Percentiles rank a stretch among this genome's conserved stretches.
phyloP scores from a whole-genome alignment of 345 rosid species.

The Populus davidiana region DNA sequence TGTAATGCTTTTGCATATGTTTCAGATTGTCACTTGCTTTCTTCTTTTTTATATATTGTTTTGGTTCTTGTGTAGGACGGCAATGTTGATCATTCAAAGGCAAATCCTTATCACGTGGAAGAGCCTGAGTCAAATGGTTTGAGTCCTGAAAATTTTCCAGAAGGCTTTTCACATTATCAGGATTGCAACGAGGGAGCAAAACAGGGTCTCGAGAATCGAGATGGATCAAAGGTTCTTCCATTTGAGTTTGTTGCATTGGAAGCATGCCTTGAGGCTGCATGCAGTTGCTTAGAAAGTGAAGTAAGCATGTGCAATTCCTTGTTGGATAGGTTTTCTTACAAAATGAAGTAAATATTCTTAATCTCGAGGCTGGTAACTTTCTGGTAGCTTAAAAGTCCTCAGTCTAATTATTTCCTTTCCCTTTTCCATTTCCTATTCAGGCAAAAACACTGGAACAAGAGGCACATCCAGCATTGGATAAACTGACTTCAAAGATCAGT shows the following conservation, averaged over 20 bases:
- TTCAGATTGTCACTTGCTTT: background rate
- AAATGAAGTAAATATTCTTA: constrained; percentile 30
- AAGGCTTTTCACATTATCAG: constrained; percentile 27
- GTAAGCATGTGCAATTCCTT: constrained; percentile 19
- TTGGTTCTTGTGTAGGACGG: constrained; percentile 44
- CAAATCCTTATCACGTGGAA: constrained; percentile 35
- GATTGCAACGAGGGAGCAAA: constrained; percentile 45
- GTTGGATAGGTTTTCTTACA: constrained; percentile 27
- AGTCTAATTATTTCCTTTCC: background rate
- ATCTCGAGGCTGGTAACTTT: background rate
- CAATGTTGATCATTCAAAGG: constrained; percentile 44
- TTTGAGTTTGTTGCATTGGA: constrained; percentile 72
- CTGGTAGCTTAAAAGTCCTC: background rate
- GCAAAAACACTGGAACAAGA: constrained; percentile 61
- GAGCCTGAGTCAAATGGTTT: constrained; percentile 35
- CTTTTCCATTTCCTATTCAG: constrained; percentile 27
- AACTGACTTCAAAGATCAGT: constrained; percentile 69
- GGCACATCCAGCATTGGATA: constrained; percentile 70
- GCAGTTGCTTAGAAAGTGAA: constrained; percentile 64
- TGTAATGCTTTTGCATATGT: background rate
- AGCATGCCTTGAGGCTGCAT: constrained; percentile 70
- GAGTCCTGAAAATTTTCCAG: constrained; percentile 29
- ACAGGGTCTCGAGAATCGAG: constrained; percentile 57
- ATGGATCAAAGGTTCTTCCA: constrained; percentile 54
- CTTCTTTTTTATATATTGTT: background rate